phyloP scores from a whole-genome alignment of 1,284 basidiomycete genomes.

The Apiotrichum domesticum region DNA sequence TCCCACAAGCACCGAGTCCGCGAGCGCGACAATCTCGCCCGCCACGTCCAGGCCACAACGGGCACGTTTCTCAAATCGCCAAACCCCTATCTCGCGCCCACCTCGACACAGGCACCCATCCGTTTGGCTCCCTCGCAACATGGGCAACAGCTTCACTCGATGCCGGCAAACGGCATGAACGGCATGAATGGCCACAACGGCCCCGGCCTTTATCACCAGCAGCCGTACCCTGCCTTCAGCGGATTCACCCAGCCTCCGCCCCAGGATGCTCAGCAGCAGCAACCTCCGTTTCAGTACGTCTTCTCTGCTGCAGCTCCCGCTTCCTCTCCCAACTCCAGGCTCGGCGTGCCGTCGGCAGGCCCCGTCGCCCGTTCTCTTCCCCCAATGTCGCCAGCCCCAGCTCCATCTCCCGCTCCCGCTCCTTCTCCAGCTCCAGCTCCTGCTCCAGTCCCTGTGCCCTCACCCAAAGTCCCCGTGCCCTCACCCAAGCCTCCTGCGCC shows the following conservation, averaged over 20 bases:
- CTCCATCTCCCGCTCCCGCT: no score
- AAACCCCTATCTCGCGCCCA: neutral
- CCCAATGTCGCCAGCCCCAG: no score
- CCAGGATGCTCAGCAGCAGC: neutral
- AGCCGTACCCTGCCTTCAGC: neutral
- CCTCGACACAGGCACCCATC: neutral
- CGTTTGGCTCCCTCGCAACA: neutral
- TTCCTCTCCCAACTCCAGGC: neutral
- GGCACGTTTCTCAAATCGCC: neutral
- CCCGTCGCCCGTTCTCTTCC: no score
- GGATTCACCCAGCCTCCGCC: neutral
- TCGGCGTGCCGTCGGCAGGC: no score
- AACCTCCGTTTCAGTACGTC: neutral
- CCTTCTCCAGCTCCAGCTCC: no score
- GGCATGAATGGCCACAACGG: no score
- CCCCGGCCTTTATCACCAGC: no score
- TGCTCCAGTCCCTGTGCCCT: no score
- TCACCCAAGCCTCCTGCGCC: no score
- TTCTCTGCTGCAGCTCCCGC: no score
- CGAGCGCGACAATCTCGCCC: neutral
- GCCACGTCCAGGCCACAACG: no score
- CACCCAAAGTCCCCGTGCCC: no score
- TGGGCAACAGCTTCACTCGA: neutral
- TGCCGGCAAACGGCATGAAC: neutral
- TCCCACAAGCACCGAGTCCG: neutral